Evolutionary conservation across 306 rosid species (phyloP).

Genomic region (Lathyrus sativus): DNA sequence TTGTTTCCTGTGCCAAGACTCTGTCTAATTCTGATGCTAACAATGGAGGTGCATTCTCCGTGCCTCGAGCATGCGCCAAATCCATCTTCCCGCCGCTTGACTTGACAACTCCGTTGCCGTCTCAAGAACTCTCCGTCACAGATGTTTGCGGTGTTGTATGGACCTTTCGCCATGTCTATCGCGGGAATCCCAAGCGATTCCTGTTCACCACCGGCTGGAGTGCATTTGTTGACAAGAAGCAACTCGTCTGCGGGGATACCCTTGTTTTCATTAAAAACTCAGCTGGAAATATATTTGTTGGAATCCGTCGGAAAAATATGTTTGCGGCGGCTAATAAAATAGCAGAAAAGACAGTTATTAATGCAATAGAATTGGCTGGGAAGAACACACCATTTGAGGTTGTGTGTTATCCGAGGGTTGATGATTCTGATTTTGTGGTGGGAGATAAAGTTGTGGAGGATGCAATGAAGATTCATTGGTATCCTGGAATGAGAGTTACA

Average conservation of each 20-base stretch:
- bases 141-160: slow-evolving; percentile 62
- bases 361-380: slow-evolving; percentile 60
- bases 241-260: slow-evolving; percentile 62
- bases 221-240: slow-evolving; percentile 68
- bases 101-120: slow-evolving; percentile 47
- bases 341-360: slow-evolving; percentile 27
- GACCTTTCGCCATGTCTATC: slow-evolving; percentile 65
- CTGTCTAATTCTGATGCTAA: slow-evolving; percentile 73
- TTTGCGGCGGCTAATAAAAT: background rate
- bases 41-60: slow-evolving; percentile 71
- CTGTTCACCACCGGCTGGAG: slow-evolving; percentile 81
- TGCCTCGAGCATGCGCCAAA: slow-evolving; percentile 45
- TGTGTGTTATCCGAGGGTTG: slow-evolving; percentile 50
- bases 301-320: slow-evolving; percentile 53
- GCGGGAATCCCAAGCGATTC: slow-evolving; percentile 71
- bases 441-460: slow-evolving; percentile 49
- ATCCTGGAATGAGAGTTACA: no score
- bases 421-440: slow-evolving; percentile 55
- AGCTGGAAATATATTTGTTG: slow-evolving; percentile 41
- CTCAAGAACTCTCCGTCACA: slow-evolving; percentile 53
- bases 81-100: slow-evolving; percentile 64
- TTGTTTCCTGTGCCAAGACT: slow-evolving; percentile 56
- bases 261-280: slow-evolving; percentile 57
- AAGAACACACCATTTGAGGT: slow-evolving; percentile 58
- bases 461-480: no score